Evolutionary conservation across 108 stramenopile genomes (phyloP), one percentile per base, ranked within the genome.

Genomic region (Discostella stelligeroides): DNA sequence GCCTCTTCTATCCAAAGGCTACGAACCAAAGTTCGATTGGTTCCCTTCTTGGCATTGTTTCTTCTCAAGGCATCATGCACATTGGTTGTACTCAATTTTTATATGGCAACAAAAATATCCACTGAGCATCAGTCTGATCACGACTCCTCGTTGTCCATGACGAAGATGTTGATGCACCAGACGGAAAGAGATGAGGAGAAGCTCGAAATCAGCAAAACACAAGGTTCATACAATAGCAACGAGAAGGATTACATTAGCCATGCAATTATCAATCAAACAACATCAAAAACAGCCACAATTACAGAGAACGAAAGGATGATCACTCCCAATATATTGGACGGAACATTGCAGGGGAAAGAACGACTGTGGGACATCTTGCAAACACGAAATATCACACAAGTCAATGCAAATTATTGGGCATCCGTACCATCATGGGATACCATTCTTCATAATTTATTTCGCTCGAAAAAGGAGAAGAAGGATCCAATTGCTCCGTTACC

Each of bases 391-490:
- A 40, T 79, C 17, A 79, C 77, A 0, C 25, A 67, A 40, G 51
- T 79, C 3, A 64, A 79, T 48, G 65, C 77, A 27, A 18, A 53
- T 13, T 79, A 79, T 40, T 79, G 77, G 77, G 30, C 65, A 47
- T 55, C 70, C 2, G 60, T 79, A 7, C 77, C 77, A 50, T 24
- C 53, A 13, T 79, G 70, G 70, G 70, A 72, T 29, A 29, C 50
- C 10, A 61, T 79, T 10, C 14, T 68, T 14, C 28, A 41, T 9
- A 71, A 76, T 25, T 56, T 80, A 17, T 62, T 64, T 60, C 59
- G 39, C 51, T 13, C 50, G 29, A 28, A 10, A 24, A 15, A 40
- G 12, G 17, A 56, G 58, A 62, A 71, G 15, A 28, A 41, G 3
- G 59, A 56, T 20, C 24, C 12, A 13, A 15, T 53, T 55, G 30